Evolutionary conservation across 2,329 filamentous ascomycete genomes (phyloP).

Genomic region (Ophiostoma montium): DNA sequence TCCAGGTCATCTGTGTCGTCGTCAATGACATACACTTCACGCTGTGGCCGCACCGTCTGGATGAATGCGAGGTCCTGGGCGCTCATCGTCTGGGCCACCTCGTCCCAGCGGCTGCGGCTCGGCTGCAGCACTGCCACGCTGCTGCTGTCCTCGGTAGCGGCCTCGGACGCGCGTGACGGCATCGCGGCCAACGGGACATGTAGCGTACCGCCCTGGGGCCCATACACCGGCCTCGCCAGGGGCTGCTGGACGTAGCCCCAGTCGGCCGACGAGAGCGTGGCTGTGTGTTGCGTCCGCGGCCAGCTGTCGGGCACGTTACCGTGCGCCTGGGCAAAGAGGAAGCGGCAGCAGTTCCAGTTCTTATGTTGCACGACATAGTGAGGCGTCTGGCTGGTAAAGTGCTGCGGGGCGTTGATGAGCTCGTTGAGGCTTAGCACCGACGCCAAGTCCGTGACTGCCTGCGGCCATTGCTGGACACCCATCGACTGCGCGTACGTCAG

Average conservation of each 20-base stretch:
- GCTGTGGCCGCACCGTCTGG: background rate
- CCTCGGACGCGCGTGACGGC: background rate
- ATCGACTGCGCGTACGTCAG: constrained; percentile 27
- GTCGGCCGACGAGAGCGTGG: background rate
- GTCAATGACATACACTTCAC: too few relatives aligned
- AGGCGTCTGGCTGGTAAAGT: constrained; percentile 42
- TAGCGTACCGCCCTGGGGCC: background rate
- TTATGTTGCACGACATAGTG: constrained; percentile 60
- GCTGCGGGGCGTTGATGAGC: constrained; percentile 56
- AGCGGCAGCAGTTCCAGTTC: constrained; percentile 84
- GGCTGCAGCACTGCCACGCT: background rate
- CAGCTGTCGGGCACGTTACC: too few relatives aligned
- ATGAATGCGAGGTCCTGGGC: background rate
- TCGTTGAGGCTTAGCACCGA: constrained; percentile 65
- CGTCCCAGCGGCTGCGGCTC: too few relatives aligned
- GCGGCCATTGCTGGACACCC: constrained; percentile 38
- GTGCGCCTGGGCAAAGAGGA: constrained; percentile 46
- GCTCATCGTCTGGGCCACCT: background rate
- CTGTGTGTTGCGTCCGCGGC: background rate
- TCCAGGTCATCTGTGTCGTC: background rate
- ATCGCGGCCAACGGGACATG: background rate
- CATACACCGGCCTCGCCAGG: background rate
- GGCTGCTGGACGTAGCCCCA: background rate
- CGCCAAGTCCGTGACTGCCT: constrained; percentile 46
- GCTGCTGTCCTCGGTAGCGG: background rate